These are phyloP conservation scores for Ceratocystis destructans DNA, from an alignment of 2,329 filamentous ascomycete species.

Conservation along the genomic window DNA sequence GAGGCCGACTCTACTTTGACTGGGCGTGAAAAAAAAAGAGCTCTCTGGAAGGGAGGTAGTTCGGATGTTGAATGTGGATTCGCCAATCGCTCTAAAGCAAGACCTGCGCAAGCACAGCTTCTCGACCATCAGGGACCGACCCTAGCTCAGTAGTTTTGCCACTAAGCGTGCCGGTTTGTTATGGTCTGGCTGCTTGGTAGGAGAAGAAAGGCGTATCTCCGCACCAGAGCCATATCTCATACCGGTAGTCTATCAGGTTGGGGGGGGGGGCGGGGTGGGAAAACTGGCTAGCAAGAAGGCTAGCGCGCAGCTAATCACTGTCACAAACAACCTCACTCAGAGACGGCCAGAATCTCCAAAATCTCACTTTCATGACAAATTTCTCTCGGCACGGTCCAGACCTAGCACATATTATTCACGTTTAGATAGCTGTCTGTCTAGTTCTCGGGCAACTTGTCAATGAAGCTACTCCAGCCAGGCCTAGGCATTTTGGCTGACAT, in stretches of 20 bases:
- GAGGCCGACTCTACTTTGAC: background rate
- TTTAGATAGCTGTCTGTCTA: too few relatives aligned
- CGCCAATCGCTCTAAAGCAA: background rate
- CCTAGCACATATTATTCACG: too few relatives aligned
- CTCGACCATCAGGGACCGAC: background rate
- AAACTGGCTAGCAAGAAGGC: background rate
- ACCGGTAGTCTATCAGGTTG: too few relatives aligned
- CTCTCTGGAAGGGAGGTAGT: background rate
- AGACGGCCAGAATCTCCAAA: too few relatives aligned
- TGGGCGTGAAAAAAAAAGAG: too few relatives aligned
- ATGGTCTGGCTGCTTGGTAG: background rate
- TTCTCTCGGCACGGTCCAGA: too few relatives aligned
- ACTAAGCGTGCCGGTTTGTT: background rate
- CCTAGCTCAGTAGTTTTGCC: background rate
- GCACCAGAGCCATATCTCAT: background rate
- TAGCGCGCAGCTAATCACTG: too few relatives aligned
- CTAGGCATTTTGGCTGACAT: too few relatives aligned
- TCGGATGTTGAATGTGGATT: background rate
- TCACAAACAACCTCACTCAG: too few relatives aligned
- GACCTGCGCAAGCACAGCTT: background rate
- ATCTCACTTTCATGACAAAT: too few relatives aligned
- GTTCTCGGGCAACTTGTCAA: too few relatives aligned
- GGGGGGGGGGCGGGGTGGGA: background rate
- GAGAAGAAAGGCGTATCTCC: background rate
- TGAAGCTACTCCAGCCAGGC: too few relatives aligned